These are phyloP conservation scores for Leucoagaricus sp. DNA, from an alignment of 1,284 basidiomycete species.

Conservation along the genomic window DNA sequence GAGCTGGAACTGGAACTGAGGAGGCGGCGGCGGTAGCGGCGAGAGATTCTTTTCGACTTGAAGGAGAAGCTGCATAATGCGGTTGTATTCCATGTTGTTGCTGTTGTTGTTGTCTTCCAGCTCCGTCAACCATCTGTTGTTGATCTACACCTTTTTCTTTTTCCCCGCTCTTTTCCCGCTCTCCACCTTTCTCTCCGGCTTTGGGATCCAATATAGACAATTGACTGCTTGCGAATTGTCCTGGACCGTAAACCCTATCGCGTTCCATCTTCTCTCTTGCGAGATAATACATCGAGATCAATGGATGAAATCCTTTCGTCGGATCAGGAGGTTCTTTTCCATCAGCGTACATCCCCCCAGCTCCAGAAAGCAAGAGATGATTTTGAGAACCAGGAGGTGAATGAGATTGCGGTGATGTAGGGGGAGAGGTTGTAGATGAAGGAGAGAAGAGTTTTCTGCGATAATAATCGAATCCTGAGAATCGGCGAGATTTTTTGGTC, in stretches of 20 bases:
- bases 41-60: too few species aligned
- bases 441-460: slow-evolving; percentile 86
- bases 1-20: too few species aligned
- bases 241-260: slow-evolving; percentile 90
- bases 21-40: too few species aligned
- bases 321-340: slow-evolving; percentile 72
- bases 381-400: slow-evolving; percentile 56
- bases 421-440: slow-evolving; percentile 6
- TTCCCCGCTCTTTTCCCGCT: background rate
- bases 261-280: slow-evolving; percentile 95
- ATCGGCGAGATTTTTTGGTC: slow-evolving; percentile 62
- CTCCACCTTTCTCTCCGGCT: background rate
- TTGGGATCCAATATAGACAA: slow-evolving; percentile 40
- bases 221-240: slow-evolving; percentile 93
- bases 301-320: slow-evolving; percentile 90
- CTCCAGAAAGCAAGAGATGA: slow-evolving; percentile 19
- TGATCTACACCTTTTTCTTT: too few species aligned
- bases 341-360: slow-evolving; percentile 43
- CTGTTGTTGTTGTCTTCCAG: too few species aligned
- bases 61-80: slow-evolving; percentile 26
- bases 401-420: slow-evolving; percentile 34
- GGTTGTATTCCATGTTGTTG: slow-evolving; percentile 12
- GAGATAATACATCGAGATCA: slow-evolving; percentile 96
- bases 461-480: slow-evolving; percentile 96
- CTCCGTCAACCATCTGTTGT: too few species aligned